Base-by-base conservation (phyloP, 1,284 basidiomycete genomes). In the Dichomitus squalens region DNA sequence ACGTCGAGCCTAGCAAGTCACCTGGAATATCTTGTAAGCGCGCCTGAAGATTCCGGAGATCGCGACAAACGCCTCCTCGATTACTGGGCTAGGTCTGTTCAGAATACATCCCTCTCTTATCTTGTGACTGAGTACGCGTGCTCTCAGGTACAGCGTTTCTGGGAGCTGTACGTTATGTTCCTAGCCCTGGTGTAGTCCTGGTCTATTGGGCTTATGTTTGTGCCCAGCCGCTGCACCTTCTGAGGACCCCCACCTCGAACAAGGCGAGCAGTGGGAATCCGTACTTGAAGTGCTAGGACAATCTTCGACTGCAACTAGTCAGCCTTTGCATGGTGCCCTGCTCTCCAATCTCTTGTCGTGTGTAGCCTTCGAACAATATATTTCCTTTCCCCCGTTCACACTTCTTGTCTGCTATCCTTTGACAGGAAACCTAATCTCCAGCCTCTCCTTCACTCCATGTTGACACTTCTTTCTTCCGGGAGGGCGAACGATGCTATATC, bases 401-500 rank as follows among this genome's bases (percentile, higher is more conserved):
- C n/a, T 11, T 4, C n/a, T 47, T 27, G 11, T 47, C 33, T 46
- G 25, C 44, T 23, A 12, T 14, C 46, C 35, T 6, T 54, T 44
- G 12, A 12, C 59, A 78, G 76, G 53, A 73, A 72, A 48, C 68
- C 72, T 11, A 62, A 73, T 49, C 56, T 70, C 9, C 66, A 68
- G 46, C 63, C 70, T 20, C 34, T 75, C n/a, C 48, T 75, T 29
- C 64, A 64, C n/a, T 55, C 66, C 18, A 51, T 79, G 18, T 61
- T 63, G 14, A 55, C 69, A 4, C 64, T 73, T 14, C 64, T 80
- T 12, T 64, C 71, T 11, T 77, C 76, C 5, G 47, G 65, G 2
- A 68, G 68, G 6, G 71, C 77, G 3, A 74, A 88, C 61, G 91
- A 95, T 44, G 83, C 84, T n/a, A 87, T 96, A 31, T 92, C 93